A percentile compares a stretch with the other conserved stretches of the same genome.
Conservation (phyloP, 306 rosid genomes). For the Lathyrus tuberosus region DNA sequence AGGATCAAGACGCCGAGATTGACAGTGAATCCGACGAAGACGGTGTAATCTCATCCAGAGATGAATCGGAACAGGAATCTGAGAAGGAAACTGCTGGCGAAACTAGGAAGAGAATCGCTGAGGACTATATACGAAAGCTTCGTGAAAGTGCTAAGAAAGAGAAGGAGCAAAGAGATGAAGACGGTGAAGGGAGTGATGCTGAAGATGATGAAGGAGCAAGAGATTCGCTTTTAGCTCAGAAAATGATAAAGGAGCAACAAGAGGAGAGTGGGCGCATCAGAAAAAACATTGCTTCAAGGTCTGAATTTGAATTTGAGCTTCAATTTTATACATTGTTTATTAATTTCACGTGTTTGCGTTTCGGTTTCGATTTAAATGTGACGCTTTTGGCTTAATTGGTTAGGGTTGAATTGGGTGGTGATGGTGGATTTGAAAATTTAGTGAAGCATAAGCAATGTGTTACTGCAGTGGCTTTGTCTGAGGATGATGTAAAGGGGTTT, state of each 20-base stretch:
- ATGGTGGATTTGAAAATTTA: conserved; percentile 61
- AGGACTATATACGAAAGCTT: conserved; percentile 50
- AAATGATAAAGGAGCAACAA: conserved; percentile 71
- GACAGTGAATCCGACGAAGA: conserved; percentile 70
- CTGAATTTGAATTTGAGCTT: background rate
- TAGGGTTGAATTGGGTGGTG: conserved; percentile 69
- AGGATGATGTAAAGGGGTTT: conserved; percentile 82
- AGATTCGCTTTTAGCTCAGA: conserved; percentile 73
- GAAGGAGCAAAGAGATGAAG: conserved; percentile 54
- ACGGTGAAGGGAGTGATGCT: conserved; percentile 24
- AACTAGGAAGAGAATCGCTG: conserved; percentile 67
- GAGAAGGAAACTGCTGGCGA: conserved; percentile 63
- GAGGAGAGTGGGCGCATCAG: conserved; percentile 87
- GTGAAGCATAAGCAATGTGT: conserved; percentile 81
- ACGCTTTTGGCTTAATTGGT: background rate
- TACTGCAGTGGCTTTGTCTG: conserved; percentile 79
- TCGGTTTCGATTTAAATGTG: conserved; percentile 1
- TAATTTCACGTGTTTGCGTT: background rate
- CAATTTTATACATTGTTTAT: background rate
- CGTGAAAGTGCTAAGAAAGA: conserved; percentile 49
- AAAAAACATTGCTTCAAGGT: conserved; percentile 77
- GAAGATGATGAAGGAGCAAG: conserved; percentile 57
- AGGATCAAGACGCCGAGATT: conserved; percentile 52
- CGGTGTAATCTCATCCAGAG: conserved; percentile 34
- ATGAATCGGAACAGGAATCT: background rate